phyloP scores from a whole-genome alignment of 139 green algal genomes.

The Tetradesmus obliquus region DNA sequence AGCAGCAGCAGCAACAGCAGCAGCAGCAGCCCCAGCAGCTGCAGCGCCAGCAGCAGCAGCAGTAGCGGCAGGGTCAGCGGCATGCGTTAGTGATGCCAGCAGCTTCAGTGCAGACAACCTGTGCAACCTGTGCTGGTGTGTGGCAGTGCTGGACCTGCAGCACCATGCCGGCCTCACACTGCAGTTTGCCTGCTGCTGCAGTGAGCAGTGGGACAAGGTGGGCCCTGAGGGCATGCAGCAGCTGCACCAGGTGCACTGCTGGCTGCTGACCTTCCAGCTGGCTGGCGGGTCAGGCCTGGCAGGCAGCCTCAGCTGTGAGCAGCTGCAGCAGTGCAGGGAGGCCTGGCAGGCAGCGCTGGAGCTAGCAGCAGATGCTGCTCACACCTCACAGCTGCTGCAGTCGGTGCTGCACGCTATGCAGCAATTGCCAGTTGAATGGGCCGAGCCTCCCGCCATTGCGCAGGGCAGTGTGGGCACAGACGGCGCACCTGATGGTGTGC shows the following conservation, averaged over 20 bases:
- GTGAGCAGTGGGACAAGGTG: background rate
- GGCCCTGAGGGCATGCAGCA: background rate
- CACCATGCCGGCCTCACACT: background rate
- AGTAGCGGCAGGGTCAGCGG: background rate
- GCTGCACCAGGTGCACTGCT: slow-evolving; percentile 34
- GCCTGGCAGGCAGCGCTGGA: background rate
- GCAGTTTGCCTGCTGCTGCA: background rate
- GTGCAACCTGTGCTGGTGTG: background rate
- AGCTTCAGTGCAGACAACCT: no score
- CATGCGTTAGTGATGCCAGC: background rate
- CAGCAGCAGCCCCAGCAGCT: no score
- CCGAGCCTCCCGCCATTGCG: background rate
- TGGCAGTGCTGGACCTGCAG: background rate
- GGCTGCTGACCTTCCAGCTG: slow-evolving; percentile 11
- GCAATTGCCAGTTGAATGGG: background rate
- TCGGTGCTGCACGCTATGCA: background rate
- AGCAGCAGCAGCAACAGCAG: background rate
- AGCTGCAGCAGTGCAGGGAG: slow-evolving; percentile 21
- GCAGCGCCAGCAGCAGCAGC: background rate
- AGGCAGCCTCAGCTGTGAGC: background rate
- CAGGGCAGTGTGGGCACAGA: background rate
- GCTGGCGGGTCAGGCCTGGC: background rate
- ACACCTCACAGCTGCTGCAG: background rate
- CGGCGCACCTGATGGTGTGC: background rate
- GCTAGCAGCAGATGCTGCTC: no score